phyloP scores from a whole-genome alignment of 306 rosid genomes.

The Purshia tridentata region DNA sequence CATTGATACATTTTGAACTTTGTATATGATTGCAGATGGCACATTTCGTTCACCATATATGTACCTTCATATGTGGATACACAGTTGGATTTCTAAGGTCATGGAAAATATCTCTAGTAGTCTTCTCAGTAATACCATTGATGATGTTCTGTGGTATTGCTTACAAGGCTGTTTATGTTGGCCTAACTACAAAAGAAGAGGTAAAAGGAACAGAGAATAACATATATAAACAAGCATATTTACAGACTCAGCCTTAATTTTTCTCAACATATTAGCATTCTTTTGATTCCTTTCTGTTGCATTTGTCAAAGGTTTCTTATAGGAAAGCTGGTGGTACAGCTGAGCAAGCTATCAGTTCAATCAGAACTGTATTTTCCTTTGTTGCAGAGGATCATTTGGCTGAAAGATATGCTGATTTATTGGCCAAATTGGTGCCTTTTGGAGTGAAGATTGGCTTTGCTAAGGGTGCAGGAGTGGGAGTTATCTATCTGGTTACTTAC shows the following conservation, averaged over 20 bases:
- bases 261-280: background rate
- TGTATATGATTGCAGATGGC: constrained; percentile 69
- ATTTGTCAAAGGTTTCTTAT: constrained; percentile 54
- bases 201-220: constrained; percentile 29
- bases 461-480: constrained; percentile 83
- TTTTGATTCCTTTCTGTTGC: constrained; percentile 17
- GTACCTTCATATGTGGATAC: constrained; percentile 83
- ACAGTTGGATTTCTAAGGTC: constrained; percentile 73
- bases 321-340: constrained; percentile 76
- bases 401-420: constrained; percentile 46
- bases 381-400: constrained; percentile 72
- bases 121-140: constrained; percentile 75
- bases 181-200: constrained; percentile 77
- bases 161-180: constrained; percentile 86
- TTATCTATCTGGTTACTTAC: constrained; percentile 76
- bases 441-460: constrained; percentile 82
- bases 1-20: background rate
- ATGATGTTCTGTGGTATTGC: constrained; percentile 79
- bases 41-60: constrained; percentile 68
- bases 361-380: constrained; percentile 84
- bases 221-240: background rate
- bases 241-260: background rate
- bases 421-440: constrained; percentile 58
- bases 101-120: constrained; percentile 75
- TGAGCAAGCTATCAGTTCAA: constrained; percentile 76